A percentile compares a stretch with the other conserved stretches of the same genome.
Evolutionary conservation across 106 monocot species (phyloP).

Genomic region (Phalaenopsis aphrodite): DNA sequence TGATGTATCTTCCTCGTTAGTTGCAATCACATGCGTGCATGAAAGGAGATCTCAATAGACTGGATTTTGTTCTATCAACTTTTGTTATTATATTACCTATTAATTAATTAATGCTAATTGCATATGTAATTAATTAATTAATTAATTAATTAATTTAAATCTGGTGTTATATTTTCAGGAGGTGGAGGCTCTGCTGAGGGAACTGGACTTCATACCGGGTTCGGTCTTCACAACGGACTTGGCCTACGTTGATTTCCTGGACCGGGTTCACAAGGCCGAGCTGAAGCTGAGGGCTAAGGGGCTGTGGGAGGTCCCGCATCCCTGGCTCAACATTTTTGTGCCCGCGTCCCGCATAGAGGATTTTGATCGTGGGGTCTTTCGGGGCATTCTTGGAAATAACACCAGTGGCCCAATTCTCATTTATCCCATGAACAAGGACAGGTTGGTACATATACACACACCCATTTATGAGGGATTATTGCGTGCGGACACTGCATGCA

Average conservation of each 20-base stretch:
- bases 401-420: slow-evolving; percentile 77
- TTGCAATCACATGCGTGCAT: slow-evolving; percentile 15
- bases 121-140: background rate
- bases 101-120: background rate
- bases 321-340: slow-evolving; percentile 90
- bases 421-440: slow-evolving; percentile 83
- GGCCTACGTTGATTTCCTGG: slow-evolving; percentile 67
- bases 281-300: slow-evolving; percentile 57
- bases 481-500: too few relatives aligned
- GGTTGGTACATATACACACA: slow-evolving; percentile 14
- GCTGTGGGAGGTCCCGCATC: slow-evolving; percentile 88
- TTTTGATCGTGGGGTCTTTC: slow-evolving; percentile 68
- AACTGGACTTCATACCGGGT: slow-evolving; percentile 50
- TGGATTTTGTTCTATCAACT: slow-evolving; percentile 26
- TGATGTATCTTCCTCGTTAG: background rate
- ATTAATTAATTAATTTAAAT: slow-evolving; percentile 1
- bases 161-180: slow-evolving; percentile 20
- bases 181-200: slow-evolving; percentile 45
- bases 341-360: slow-evolving; percentile 55
- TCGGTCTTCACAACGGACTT: slow-evolving; percentile 62
- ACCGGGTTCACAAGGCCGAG: slow-evolving; percentile 72
- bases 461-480: too few relatives aligned
- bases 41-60: slow-evolving; percentile 12
- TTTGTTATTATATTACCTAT: background rate
- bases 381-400: slow-evolving; percentile 43